Percentiles rank a stretch among this genome's conserved stretches.
Conservation (phyloP, 2,329 filamentous ascomycete genomes). For the Pseudovirgaria hyperparasitica region DNA sequence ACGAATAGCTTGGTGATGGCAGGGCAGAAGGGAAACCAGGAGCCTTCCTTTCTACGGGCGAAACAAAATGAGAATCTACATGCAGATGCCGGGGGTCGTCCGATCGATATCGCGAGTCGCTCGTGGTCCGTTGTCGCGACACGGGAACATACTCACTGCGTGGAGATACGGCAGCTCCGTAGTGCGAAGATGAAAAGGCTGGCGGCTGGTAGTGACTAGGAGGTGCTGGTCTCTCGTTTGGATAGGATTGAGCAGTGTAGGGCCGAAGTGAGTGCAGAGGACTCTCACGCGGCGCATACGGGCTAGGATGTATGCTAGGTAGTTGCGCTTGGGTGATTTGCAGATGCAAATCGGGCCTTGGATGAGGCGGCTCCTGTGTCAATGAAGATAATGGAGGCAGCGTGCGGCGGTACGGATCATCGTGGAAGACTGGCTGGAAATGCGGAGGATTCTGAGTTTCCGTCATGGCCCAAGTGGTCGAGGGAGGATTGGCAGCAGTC, state of each 20-base stretch:
- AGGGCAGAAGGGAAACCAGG: slow-evolving; percentile 13
- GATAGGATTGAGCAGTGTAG: slow-evolving; percentile 6
- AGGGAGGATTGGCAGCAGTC: slow-evolving; percentile 28
- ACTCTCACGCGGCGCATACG: too few relatives aligned
- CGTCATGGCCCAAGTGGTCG: slow-evolving; percentile 27
- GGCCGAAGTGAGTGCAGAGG: slow-evolving; percentile 21
- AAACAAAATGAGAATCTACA: slow-evolving; percentile 18
- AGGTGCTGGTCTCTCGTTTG: slow-evolving; percentile 17
- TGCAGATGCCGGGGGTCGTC: slow-evolving; percentile 19
- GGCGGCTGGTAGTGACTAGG: slow-evolving; percentile 7
- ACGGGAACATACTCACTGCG: slow-evolving; percentile 21
- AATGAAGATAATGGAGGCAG: slow-evolving; percentile 20
- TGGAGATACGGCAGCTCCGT: slow-evolving; percentile 23
- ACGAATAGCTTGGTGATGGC: slow-evolving; percentile 26
- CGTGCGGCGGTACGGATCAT: slow-evolving; percentile 25
- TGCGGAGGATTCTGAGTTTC: slow-evolving; percentile 31
- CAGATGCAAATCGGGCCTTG: too few relatives aligned
- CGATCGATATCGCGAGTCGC: slow-evolving; percentile 20
- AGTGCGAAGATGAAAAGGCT: slow-evolving; percentile 12
- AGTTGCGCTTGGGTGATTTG: too few relatives aligned
- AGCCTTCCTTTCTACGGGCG: not conserved
- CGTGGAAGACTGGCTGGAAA: slow-evolving; percentile 27
- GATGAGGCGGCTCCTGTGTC: slow-evolving; percentile 4
- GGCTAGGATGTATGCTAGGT: too few relatives aligned
- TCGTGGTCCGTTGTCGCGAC: slow-evolving; percentile 12